Percentiles rank a stretch among this genome's conserved stretches.
Evolutionary conservation across 2,329 filamentous ascomycete genomes (phyloP).

Genomic region (Xylariaceae sp.): DNA sequence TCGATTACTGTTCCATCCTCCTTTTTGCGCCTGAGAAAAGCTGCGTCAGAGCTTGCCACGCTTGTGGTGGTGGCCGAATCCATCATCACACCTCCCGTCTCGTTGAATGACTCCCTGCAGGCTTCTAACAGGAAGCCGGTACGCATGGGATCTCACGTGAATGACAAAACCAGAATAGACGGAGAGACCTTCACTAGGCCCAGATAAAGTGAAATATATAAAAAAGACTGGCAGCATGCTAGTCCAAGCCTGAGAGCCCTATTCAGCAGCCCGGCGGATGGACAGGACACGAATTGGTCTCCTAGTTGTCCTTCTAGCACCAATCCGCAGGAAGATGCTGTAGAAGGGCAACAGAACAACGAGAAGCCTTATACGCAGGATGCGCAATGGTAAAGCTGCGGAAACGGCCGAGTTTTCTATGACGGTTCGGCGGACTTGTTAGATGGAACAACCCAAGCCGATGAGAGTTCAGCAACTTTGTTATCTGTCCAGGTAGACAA

Average conservation of each 20-base stretch:
- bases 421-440: background rate
- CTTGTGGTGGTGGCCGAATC: slow-evolving; percentile 41
- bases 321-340: background rate
- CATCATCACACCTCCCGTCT: slow-evolving; percentile 29
- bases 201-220: slow-evolving; percentile 6
- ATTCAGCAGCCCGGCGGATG: background rate
- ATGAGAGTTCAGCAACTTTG: background rate
- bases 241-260: slow-evolving; percentile 4
- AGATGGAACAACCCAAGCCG: background rate
- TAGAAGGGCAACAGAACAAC: background rate
- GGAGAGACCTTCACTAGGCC: background rate
- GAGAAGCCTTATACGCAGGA: background rate
- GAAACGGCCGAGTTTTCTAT: background rate
- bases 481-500: slow-evolving; percentile 2
- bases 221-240: background rate
- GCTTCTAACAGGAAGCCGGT: background rate
- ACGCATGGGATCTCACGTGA: slow-evolving; percentile 1
- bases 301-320: background rate
- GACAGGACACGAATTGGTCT: background rate
- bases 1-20: slow-evolving; percentile 7
- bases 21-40: slow-evolving; percentile 25
- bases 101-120: background rate
- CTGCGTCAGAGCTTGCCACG: slow-evolving; percentile 28
- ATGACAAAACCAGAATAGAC: background rate
- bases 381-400: no score